Evolutionary conservation across 169 alveolate genomes (phyloP).

Genomic region (Plasmodium coatneyi): DNA sequence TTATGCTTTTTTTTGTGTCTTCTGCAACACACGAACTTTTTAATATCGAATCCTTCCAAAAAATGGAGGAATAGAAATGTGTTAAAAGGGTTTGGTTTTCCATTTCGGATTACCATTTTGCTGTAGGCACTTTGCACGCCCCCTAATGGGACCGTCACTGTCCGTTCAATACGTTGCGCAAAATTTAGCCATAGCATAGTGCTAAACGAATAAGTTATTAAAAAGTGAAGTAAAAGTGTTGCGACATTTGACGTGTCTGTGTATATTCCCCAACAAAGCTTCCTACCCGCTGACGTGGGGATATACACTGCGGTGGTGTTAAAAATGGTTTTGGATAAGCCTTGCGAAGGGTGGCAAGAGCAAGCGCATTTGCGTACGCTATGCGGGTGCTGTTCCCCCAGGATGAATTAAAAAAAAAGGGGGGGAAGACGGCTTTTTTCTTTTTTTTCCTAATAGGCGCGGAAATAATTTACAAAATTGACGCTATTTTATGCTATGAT

Average conservation of each 20-base stretch:
- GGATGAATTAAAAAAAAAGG: neutral
- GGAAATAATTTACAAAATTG: neutral
- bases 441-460: neutral
- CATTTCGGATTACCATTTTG: neutral
- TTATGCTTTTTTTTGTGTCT: conserved; percentile 19
- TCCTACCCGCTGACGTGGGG: neutral
- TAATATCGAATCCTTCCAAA: conserved; percentile 7
- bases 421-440: neutral
- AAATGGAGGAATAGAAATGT: conserved; percentile 17
- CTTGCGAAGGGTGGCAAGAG: neutral
- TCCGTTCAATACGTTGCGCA: neutral
- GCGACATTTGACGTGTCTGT: neutral
- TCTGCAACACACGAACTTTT: conserved; percentile 26
- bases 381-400: neutral
- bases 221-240: neutral
- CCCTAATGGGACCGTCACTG: neutral
- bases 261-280: neutral
- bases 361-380: neutral
- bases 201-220: neutral
- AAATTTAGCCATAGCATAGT: neutral
- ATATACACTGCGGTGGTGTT: neutral
- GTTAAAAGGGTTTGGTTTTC: conserved; percentile 6
- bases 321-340: neutral
- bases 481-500: neutral
- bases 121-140: neutral